Percentiles rank a stretch among this genome's conserved stretches.
These are phyloP conservation scores for Exophiala mesophila DNA, from an alignment of 2,329 filamentous ascomycete genomes.

Conservation along the genomic window DNA sequence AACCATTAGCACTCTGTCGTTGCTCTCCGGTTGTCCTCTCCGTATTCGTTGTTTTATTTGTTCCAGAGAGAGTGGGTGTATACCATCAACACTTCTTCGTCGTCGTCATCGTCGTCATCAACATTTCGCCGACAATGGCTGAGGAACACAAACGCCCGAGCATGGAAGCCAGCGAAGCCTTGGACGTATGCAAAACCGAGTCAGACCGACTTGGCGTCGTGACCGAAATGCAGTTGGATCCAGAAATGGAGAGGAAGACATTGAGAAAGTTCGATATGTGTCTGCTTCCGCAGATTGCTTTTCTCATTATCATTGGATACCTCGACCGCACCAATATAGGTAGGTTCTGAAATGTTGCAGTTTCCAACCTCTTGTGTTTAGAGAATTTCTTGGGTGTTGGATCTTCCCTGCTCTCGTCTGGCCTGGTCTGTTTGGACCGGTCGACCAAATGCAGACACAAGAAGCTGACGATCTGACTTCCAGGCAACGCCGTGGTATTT, in stretches of 20 bases:
- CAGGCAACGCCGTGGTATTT: conserved; percentile 1
- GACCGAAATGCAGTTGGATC: conserved; percentile 12
- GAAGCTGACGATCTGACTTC: background rate
- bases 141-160: background rate
- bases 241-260: conserved; percentile 7
- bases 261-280: conserved; percentile 18
- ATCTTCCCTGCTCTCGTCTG: too few species aligned
- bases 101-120: too few species aligned
- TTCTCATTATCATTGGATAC: conserved; percentile 10
- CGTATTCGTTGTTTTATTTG: too few species aligned
- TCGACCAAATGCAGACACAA: background rate
- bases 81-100: too few species aligned
- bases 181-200: background rate
- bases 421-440: too few species aligned
- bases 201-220: background rate
- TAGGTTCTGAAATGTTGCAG: background rate
- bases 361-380: background rate
- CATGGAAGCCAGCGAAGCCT: background rate
- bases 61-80: too few species aligned
- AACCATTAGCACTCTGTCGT: too few species aligned
- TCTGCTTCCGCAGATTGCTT: conserved; percentile 10
- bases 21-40: too few species aligned
- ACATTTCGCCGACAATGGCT: too few species aligned
- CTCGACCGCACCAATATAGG: conserved; percentile 10
- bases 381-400: background rate